Conservation (phyloP, 2,329 filamentous ascomycete genomes). For the Stylonectria norvegica region DNA sequence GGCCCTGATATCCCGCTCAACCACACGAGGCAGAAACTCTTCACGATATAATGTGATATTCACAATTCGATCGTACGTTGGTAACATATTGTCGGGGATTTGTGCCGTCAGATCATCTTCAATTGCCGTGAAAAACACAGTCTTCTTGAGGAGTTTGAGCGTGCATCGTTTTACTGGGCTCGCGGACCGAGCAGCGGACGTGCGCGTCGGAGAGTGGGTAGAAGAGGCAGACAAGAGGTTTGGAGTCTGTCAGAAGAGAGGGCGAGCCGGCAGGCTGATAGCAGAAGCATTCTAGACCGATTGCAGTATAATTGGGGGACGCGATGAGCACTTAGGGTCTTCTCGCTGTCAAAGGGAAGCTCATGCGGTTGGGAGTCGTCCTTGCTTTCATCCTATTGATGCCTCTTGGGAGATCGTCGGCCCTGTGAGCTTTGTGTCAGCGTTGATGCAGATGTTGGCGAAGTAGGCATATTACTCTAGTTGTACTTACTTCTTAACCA, state of each 20-base stretch:
- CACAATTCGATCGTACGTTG: neutral
- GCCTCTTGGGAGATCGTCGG: neutral
- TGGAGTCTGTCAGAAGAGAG: conserved; percentile 1
- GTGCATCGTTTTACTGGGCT: conserved; percentile 4
- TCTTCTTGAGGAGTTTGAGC: conserved; percentile 2
- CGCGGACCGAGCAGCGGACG: neutral
- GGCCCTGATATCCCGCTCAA: neutral
- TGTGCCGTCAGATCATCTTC: neutral
- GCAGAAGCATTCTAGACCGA: conserved; percentile 26
- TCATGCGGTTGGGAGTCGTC: neutral
- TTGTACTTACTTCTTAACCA: neutral
- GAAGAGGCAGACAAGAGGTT: conserved; percentile 1
- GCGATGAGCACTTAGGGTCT: neutral
- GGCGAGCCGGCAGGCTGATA: conserved; percentile 1
- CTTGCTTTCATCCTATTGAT: neutral
- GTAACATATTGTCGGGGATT: neutral
- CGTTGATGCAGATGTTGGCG: neutral
- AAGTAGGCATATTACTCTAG: neutral
- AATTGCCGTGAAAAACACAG: neutral
- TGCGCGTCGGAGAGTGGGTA: too few relatives aligned
- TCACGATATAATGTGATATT: neutral
- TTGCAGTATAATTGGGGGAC: neutral
- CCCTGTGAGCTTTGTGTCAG: neutral
- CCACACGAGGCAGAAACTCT: neutral
- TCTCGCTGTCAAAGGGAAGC: neutral